phyloP scores from a whole-genome alignment of 441 rosid species.

The Adansonia rubrostipa region DNA sequence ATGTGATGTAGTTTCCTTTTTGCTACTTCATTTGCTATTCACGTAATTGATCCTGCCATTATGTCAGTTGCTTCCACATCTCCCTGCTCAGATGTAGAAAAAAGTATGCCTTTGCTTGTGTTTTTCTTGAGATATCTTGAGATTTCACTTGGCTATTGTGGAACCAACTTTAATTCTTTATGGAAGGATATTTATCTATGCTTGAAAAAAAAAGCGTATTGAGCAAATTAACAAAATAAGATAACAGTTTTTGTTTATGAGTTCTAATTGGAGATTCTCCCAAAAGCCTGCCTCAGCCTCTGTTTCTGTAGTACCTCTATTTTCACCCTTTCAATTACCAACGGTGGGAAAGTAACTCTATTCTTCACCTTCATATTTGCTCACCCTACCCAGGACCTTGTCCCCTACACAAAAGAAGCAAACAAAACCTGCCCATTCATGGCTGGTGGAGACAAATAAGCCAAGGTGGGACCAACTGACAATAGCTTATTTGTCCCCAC shows the following conservation, averaged over 20 bases:
- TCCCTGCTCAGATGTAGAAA: not conserved
- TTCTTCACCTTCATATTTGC: not conserved
- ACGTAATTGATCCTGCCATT: conserved; percentile 3
- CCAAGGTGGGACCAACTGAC: not conserved
- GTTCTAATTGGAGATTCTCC: not conserved
- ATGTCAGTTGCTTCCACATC: not conserved
- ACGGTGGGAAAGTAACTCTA: conserved; percentile 14
- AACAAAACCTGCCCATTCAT: not conserved
- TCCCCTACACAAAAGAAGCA: not conserved
- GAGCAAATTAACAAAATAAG: not conserved
- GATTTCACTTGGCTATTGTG: conserved; percentile 2
- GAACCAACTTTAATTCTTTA: not conserved
- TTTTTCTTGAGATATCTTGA: conserved; percentile 15
- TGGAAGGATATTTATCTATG: conserved; percentile 1
- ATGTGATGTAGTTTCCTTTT: conserved; percentile 10
- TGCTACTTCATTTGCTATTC: conserved; percentile 1
- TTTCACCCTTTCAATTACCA: conserved; percentile 1
- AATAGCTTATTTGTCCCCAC: not conserved
- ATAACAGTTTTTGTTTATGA: not conserved
- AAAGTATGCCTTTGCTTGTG: not conserved
- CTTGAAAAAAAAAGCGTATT: not conserved
- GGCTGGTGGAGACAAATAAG: not conserved
- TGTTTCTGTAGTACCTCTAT: not conserved
- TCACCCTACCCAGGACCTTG: conserved; percentile 3
- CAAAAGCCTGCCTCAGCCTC: conserved; percentile 11